Evolutionary conservation across 306 rosid species (phyloP).

Genomic region (Lithocarpus polystachyus): DNA sequence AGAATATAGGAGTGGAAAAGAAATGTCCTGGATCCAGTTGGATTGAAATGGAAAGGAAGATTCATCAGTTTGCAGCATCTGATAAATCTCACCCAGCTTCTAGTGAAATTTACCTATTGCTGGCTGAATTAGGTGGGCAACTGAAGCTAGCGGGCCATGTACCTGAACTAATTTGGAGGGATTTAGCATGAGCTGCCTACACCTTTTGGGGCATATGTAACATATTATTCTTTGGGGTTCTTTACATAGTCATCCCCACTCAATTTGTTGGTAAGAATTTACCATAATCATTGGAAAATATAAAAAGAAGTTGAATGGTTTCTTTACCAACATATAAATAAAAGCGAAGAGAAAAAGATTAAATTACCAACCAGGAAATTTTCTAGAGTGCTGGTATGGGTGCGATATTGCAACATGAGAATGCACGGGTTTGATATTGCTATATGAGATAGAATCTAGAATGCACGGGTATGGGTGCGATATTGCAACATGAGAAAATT

Average conservation of each 20-base stretch:
- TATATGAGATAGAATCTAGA: too few species aligned
- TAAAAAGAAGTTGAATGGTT: neutral
- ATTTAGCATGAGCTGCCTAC: neutral
- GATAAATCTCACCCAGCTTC: conserved; percentile 54
- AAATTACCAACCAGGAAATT: neutral
- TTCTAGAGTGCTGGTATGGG: too few species aligned
- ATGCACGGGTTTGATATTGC: too few species aligned
- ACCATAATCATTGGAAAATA: neutral
- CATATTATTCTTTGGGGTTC: neutral
- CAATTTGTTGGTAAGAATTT: too few species aligned
- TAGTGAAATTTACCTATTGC: conserved; percentile 38
- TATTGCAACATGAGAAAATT: too few species aligned
- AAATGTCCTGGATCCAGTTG: conserved; percentile 79
- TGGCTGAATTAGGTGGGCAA: conserved; percentile 51
- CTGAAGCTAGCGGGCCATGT: conserved; percentile 25
- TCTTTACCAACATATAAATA: neutral
- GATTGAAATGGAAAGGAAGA: conserved; percentile 45
- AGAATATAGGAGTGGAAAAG: conserved; percentile 66
- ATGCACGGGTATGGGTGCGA: too few species aligned
- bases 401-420: too few species aligned
- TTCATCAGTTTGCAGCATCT: conserved; percentile 48
- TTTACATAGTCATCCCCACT: neutral
- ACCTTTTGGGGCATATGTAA: neutral
- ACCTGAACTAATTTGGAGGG: conserved; percentile 17
- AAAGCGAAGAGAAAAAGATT: neutral